Evolutionary conservation across 2,329 filamentous ascomycete genomes (phyloP).

Genomic region (Fusarium sp.): DNA sequence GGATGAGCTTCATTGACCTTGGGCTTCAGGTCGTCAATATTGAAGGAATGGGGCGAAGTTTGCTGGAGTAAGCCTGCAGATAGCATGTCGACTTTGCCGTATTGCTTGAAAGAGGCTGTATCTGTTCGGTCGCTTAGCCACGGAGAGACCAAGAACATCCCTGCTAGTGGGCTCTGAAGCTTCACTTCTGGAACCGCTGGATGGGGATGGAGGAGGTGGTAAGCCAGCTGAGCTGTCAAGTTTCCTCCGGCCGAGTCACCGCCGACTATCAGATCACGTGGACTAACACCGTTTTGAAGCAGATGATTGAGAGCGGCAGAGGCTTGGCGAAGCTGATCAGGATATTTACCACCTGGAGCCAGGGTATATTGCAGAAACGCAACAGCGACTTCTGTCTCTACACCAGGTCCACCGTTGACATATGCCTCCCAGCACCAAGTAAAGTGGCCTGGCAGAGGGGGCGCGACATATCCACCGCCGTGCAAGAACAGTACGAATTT

Average conservation of each 20-base stretch:
- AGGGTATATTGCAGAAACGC: background rate
- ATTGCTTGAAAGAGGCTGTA: fast-evolving
- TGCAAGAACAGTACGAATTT: background rate
- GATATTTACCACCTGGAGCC: background rate
- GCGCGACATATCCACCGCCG: background rate
- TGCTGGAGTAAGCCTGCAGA: background rate
- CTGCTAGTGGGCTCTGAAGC: background rate
- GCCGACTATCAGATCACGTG: background rate
- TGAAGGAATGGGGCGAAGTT: background rate
- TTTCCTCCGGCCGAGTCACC: background rate
- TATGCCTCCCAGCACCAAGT: background rate
- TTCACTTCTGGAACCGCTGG: background rate
- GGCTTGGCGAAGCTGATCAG: background rate
- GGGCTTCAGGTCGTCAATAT: fast-evolving
- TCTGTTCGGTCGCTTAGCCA: background rate
- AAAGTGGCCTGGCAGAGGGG: background rate
- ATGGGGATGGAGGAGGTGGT: background rate
- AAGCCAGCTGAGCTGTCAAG: background rate
- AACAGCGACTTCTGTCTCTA: background rate
- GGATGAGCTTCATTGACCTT: background rate
- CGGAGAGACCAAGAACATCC: background rate
- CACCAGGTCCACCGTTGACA: background rate
- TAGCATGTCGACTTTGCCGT: background rate
- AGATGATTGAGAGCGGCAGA: background rate
- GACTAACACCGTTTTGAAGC: background rate